Evolutionary conservation across 441 rosid genomes (phyloP).

Genomic region (Euphorbia schlechtendalii): DNA sequence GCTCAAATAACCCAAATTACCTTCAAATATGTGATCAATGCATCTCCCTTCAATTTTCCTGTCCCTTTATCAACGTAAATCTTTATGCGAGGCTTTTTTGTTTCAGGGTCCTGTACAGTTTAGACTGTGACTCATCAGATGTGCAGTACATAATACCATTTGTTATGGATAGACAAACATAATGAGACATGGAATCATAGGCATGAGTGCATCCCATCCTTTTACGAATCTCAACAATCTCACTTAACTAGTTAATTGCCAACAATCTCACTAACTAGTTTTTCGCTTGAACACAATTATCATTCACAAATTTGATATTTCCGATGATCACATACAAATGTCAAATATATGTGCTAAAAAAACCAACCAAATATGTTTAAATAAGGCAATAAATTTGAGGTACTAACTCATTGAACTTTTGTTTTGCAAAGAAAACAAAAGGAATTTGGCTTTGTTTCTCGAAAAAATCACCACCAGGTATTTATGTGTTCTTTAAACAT

Average conservation of each 20-base stretch:
- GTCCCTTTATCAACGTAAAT: slow-evolving; percentile 82
- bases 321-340: no score
- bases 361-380: no score
- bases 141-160: neutral
- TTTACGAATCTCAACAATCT: neutral
- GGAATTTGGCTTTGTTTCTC: no score
- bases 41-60: slow-evolving; percentile 86
- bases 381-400: no score
- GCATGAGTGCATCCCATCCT: neutral
- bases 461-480: no score
- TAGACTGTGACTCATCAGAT: slow-evolving; percentile 10
- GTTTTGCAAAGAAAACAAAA: no score
- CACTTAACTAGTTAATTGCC: neutral
- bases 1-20: slow-evolving; percentile 30
- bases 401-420: no score
- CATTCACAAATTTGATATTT: no score
- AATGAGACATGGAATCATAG: neutral
- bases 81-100: slow-evolving; percentile 86
- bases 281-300: no score
- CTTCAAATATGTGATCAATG: slow-evolving; percentile 86
- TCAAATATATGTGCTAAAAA: no score
- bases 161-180: neutral
- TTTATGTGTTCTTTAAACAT: no score
- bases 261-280: no score
- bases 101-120: slow-evolving; percentile 68